Base-by-base conservation (phyloP, 352 stramenopile species). In the Phytophthora hybrid region DNA sequence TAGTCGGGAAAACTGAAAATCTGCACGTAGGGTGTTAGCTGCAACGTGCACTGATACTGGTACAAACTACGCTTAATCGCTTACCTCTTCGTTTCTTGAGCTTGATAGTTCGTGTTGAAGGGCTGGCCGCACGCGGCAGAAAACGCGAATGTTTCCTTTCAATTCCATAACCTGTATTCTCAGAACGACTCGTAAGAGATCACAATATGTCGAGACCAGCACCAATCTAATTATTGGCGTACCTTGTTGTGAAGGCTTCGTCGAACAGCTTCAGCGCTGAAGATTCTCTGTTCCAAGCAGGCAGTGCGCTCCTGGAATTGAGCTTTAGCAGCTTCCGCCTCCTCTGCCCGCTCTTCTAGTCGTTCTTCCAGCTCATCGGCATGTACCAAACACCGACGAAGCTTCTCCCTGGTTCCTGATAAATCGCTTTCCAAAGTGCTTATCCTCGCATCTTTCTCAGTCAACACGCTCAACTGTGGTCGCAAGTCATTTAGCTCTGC, bases 91-190 rank as follows among this genome's bases (percentile, higher is more conserved):
- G 23, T 70, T 80, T 9, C 58, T 79, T 18, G 74, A 78, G 0
- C 51, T 66, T 23, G 56, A 51, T 14, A 73, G 41, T 74, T 99
- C 96, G 26, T 86, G 77, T 0, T 66, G 54, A 32, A 99, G 76
- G 23, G 97, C 71, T 39, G 97, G 97, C 10, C 97, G 86, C 1
- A 99, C 95, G 26, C 97, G 92, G 46, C 97, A 98, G 78, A 98
- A 99, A 0, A 99, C 97, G 8, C 97, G 90, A 64, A 99, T 99
- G 74, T 99, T 99, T 21, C 97, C 97, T 78, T 98, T 98, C 4
- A 99, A 76, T 71, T 99, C 93, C 91, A 99, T 98, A 4, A 99
- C 91, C 88, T 94, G 64, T 31, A 46, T 18, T 41, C 14, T 6
- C 18, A 11, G 19, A 76, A 62, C 9, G 69, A 23, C 18, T 49